Base-by-base conservation (phyloP, 2,329 filamentous ascomycete genomes). In the Lasiodiplodia hormozganensis region DNA sequence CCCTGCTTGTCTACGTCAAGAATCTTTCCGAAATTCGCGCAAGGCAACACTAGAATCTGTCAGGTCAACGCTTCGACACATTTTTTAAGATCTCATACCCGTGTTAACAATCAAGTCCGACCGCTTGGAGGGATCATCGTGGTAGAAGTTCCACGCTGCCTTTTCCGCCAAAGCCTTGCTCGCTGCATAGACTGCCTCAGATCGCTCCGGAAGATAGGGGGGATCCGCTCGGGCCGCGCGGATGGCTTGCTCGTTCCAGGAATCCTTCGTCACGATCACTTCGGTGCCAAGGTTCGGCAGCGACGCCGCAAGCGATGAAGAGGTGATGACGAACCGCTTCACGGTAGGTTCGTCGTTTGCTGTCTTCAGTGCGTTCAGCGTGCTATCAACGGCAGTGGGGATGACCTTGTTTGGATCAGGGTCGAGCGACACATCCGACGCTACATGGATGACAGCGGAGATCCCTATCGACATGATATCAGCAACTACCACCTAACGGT, bases 311-410 rank as follows among this genome's bases (percentile, higher is more conserved):
- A 74, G 70, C 8, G 80, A 83, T 0, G 80, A 82, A 0, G 81
- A 84, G 1, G 82, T 85, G 68, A 77, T 78, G 18, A 85, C 82
- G 28, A 84, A 78, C 5, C 82, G 74, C 67, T 81, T 82, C 23
- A 86, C 72, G 0, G 75, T 79, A 0, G 81, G 73, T 16, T 82
- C 77, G 40, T 78, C 79, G 1, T 76, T 73, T 0, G 82, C 81
- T 1, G 84, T 78, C 1, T 77, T 73, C 1, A 86, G 76, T 3
- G 82, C 77, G 49, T 80, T 80, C 4, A 75, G 71, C 0, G 76
- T 75, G 4, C 79, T 80, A 0, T 72, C 69, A 3, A 83, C 73
- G 0, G 78, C 80, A 0, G 76, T 75, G 0, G 80, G 76, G 18
- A 87, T 82, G 6, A 84, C 81, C 0, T 77, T 71, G 56, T 85